Base-by-base conservation (phyloP, 2,329 filamentous ascomycete genomes). In the Colletotrichum liaoningense region DNA sequence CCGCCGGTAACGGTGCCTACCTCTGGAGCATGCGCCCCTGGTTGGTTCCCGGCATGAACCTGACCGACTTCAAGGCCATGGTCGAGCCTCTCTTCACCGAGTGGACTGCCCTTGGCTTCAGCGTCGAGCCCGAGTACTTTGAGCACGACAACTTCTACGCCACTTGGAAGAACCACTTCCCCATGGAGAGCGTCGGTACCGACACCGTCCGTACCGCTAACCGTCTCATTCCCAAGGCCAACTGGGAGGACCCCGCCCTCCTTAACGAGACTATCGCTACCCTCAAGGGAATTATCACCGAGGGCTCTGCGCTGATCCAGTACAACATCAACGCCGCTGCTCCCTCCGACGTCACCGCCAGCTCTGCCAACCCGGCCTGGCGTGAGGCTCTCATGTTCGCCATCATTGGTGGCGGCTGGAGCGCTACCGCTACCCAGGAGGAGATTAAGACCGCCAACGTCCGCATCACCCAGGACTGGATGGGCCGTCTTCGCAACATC, bases 341-440 rank as follows among this genome's bases (percentile, higher is more conserved):
- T n/a, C 72, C 75, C 8, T 70, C 68, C 0, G 75, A 38, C n/a
- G 65, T 78, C 14, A 67, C 79, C 11, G 77, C 79, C 54, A 84
- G 82, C 24, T 80, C 83, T 6, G 78, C 83, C n/a, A 83, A 84
- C 64, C 86, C 86, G 0, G 86, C 85, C 0, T 88, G 86, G 86
- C 80, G 87, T n/a, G 80, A 81, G 1, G 81, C 82, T 8, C 76
- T 79, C 38, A 78, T 84, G 78, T 81, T 82, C 67, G 76, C 76
- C 62, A 84, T 84, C 74, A 75, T 77, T 57, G 67, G 71, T 14
- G 30, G 62, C 12, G 63, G 57, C 3, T 75, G 72, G 74, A 63
- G 64, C 12, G n/a, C 57, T 2, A 63, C 57, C 19, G 71, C 68
- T 5, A 63, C 74, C 14, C 19, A 24, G 2, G 72, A 74, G 59